Conservation (phyloP, 2,329 filamentous ascomycete species). For the Calonectria pseudoreteaudii region DNA sequence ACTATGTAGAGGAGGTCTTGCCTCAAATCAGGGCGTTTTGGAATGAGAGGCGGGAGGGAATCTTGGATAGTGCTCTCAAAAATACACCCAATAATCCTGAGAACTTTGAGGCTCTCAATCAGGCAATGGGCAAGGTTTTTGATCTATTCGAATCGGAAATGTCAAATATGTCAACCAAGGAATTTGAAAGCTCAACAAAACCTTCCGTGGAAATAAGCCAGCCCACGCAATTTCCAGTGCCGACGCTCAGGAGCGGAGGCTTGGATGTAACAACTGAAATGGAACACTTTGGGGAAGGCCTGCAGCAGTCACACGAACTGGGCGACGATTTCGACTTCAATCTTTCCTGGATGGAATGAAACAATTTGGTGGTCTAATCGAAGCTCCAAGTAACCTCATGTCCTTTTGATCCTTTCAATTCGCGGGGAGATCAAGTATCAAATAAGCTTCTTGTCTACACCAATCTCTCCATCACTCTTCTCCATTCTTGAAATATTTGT, state of each 20-base stretch:
- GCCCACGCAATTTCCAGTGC: too few species aligned
- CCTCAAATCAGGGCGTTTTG: not conserved
- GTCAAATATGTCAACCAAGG: not conserved
- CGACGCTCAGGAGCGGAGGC: not conserved
- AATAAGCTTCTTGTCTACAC: not conserved
- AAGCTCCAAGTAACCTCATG: not conserved
- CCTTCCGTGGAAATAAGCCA: too few species aligned
- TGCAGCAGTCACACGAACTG: not conserved
- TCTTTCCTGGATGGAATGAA: not conserved
- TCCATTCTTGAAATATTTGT: not conserved
- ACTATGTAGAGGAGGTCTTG: not conserved
- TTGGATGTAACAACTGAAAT: rapidly evolving
- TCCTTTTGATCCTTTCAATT: not conserved
- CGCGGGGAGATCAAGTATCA: too few species aligned
- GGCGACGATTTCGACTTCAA: not conserved
- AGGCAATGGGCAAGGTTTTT: not conserved
- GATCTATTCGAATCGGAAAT: not conserved
- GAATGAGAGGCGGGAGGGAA: not conserved
- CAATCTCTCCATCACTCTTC: not conserved
- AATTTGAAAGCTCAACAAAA: too few species aligned
- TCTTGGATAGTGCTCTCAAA: not conserved
- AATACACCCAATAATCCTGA: not conserved
- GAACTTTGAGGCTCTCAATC: not conserved
- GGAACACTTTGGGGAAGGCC: too few species aligned
- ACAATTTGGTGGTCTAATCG: not conserved